Base-by-base conservation (phyloP, 352 stramenopile genomes). In the Blastocystis sp. region DNA sequence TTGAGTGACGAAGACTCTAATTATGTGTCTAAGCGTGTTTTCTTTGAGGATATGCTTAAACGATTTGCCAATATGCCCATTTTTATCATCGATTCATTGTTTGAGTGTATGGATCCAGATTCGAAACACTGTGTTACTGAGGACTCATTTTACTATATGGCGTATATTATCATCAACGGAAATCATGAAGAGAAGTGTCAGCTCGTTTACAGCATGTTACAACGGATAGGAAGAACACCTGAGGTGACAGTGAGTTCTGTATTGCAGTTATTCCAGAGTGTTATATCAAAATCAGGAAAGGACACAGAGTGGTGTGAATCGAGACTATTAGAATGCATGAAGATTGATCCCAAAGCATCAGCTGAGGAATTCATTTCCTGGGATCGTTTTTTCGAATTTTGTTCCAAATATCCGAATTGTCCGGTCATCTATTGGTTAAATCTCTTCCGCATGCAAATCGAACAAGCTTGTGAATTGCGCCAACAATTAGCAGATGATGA, bases 21-120 rank as follows among this genome's bases (percentile, higher is more conserved):
- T n/a, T 66, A 4, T 19, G 42, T 89, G 15, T 27, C 35, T 1
- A 59, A 78, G n/a, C 33, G 53, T 40, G 78, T 56, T 40, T 89
- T 89, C 48, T 27, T 89, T 33, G 42, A 79, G 51, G 78, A 89
- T 58, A 33, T 79, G 15, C 30, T 62, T 40, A 89, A 89, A 40
- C 56, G 57, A 5, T 89, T 89, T 78, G 42, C 57, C 35, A 89
- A 89, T 56, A 89, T 89, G 33, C 78, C 78, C 4, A 40, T 30
- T 27, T 58, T 42, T 24, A 64, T 89, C 30, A 54, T 60, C 7
- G 54, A 40, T 33, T 42, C 78, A 42, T 27, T 89, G 5, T 89
- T 62, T 51, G 66, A 89, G 9, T 76, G 60, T 24, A 79, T 89
- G 60, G 53, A 89, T 70, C 60, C 78, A 9, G 66, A 89, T 89